Conservation (phyloP, 495 filamentous ascomycete species). For the Aspergillus steynii region DNA sequence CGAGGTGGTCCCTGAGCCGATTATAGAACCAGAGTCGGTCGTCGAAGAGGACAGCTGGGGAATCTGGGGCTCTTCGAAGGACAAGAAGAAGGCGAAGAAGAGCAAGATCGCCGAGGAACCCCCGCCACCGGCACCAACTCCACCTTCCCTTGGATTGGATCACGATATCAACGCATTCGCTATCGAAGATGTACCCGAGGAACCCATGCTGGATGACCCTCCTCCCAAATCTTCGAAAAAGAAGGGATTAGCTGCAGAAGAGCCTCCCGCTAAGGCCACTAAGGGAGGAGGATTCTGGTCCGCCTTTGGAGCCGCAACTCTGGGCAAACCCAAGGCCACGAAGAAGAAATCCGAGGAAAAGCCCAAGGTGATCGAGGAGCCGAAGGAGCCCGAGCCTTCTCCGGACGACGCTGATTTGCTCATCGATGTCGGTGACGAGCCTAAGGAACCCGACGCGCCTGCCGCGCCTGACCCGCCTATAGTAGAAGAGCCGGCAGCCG, state of each 20-base stretch:
- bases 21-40: conserved; percentile 24
- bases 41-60: conserved; percentile 37
- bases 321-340: conserved; percentile 34
- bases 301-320: conserved; percentile 37
- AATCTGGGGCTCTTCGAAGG: conserved; percentile 36
- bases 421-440: conserved; percentile 37
- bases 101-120: conserved; percentile 39
- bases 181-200: conserved; percentile 26
- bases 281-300: conserved; percentile 47
- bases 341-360: conserved; percentile 41
- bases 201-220: conserved; percentile 43
- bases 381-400: conserved; percentile 28
- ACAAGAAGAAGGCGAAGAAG: conserved; percentile 50
- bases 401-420: conserved; percentile 26
- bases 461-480: conserved; percentile 33
- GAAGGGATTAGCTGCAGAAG: conserved; percentile 25
- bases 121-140: conserved; percentile 53
- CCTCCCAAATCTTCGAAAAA: conserved; percentile 41
- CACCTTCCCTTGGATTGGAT: conserved; percentile 48
- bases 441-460: conserved; percentile 25
- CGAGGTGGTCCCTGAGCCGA: conserved; percentile 23
- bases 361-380: conserved; percentile 23
- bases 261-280: conserved; percentile 32
- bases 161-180: conserved; percentile 41
- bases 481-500: conserved; percentile 37